Base-by-base conservation (phyloP, 1,284 basidiomycete species). In the Ustilago lituana region DNA sequence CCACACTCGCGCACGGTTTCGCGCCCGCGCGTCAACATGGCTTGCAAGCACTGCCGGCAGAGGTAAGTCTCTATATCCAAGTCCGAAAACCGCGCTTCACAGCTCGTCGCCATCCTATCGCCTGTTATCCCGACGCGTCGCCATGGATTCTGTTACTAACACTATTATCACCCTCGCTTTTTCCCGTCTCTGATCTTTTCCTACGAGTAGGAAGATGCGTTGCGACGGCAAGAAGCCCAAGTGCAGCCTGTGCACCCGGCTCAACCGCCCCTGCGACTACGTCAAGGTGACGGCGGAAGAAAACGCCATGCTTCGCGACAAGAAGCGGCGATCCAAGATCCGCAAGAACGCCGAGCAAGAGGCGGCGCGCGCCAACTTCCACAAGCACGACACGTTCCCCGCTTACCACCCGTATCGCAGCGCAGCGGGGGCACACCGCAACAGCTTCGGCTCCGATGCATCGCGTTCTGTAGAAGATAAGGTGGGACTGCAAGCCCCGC, bases 41-140 rank as follows among this genome's bases (percentile, higher is more conserved):
- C 60, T 12, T 63, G 60, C 44, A 55, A 47, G 32, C 60, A 63
- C 53, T 63, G 60, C 32, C 52, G 60, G 10, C 37, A 51, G 38
- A 49, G 60, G 60, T 56, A 50, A 31, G 60, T 46, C 29, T 11
- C 12, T 7, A 29, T 29, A 12, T n/a, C n/a, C n/a, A n/a, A n/a
- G n/a, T n/a, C n/a, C n/a, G n/a, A n/a, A n/a, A n/a, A n/a, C n/a
- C n/a, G n/a, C n/a, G n/a, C n/a, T n/a, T n/a, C n/a, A n/a, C n/a
- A n/a, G n/a, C n/a, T n/a, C n/a, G n/a, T n/a, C n/a, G n/a, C n/a
- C n/a, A n/a, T n/a, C n/a, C n/a, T n/a, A n/a, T n/a, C n/a, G n/a
- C n/a, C n/a, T n/a, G n/a, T n/a, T n/a, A n/a, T n/a, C n/a, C n/a
- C n/a, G 14, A 15, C 27, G 47, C 55, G 46, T 49, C 47, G 47